These are phyloP conservation scores for Iberis amara DNA, from an alignment of 441 rosid genomes.

Conservation along the genomic window DNA sequence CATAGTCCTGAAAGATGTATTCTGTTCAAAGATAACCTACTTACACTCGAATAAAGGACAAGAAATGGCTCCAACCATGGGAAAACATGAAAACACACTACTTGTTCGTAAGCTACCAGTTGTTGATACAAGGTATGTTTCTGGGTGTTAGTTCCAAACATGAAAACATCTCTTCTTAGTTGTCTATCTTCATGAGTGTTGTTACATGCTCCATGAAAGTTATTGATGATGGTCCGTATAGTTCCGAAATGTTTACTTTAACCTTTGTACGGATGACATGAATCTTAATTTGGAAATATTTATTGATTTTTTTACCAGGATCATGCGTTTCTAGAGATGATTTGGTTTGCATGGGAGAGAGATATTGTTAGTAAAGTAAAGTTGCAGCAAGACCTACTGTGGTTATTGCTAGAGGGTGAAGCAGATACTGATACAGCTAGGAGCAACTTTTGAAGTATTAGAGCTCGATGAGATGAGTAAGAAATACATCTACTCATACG, in stretches of 20 bases:
- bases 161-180: no score
- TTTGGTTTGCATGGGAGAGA: no score
- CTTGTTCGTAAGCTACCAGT: conserved; percentile 71
- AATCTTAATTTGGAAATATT: no score
- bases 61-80: conserved; percentile 61
- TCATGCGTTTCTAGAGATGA: no score
- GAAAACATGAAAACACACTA: conserved; percentile 58
- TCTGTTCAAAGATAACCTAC: conserved; percentile 73
- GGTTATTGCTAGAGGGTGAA: conserved; percentile 67
- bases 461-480: conserved; percentile 63
- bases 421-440: conserved; percentile 61
- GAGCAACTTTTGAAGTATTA: conserved; percentile 48
- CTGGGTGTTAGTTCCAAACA: conserved; percentile 14
- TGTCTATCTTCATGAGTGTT: no score
- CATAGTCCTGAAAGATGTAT: conserved; percentile 52
- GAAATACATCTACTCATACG: conserved; percentile 4
- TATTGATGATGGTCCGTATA: no score
- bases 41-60: conserved; percentile 64
- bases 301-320: no score
- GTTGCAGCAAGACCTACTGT: conserved; percentile 57
- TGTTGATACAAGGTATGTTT: conserved; percentile 49
- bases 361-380: no score
- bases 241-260: no score
- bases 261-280: no score
- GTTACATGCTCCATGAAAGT: no score